Percentiles rank a stretch among this genome's conserved stretches.
phyloP scores from a whole-genome alignment of 2,329 filamentous ascomycete genomes.

The Monosporascus sp. region DNA sequence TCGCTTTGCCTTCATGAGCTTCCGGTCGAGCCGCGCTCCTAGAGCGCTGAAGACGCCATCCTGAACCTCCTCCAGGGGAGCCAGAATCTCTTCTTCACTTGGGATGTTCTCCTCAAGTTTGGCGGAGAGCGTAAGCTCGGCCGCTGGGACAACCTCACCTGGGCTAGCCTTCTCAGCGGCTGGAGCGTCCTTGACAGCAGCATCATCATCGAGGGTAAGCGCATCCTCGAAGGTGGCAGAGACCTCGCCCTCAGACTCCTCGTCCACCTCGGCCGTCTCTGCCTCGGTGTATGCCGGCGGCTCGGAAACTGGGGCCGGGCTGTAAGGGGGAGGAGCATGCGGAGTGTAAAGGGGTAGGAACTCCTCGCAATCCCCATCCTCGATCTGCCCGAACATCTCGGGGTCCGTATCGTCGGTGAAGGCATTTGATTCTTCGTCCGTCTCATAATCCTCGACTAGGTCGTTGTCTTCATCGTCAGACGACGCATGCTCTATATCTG shows the following conservation, averaged over 20 bases:
- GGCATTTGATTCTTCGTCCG: not conserved
- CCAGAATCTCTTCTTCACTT: not conserved
- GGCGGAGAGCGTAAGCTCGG: not conserved
- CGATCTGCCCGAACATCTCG: not conserved
- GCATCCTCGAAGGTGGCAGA: too few species aligned
- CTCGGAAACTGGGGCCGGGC: not conserved
- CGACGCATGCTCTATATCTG: not conserved
- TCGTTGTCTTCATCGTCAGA: not conserved
- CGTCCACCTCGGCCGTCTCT: not conserved
- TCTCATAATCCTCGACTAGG: not conserved
- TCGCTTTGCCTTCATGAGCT: not conserved
- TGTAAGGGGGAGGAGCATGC: not conserved
- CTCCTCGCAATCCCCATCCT: not conserved
- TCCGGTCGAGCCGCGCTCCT: not conserved
- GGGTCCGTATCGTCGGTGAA: not conserved
- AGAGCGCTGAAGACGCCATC: not conserved
- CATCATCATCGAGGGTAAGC: too few species aligned
- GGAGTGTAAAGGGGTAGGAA: slow-evolving; percentile 3
- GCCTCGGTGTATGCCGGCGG: not conserved
- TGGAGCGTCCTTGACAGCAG: too few species aligned
- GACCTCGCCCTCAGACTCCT: not conserved
- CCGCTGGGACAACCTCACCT: not conserved
- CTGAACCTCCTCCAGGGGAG: not conserved
- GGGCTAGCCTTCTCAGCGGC: too few species aligned
- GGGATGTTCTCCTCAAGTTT: not conserved